These are phyloP conservation scores for Fusarium hostae DNA, from an alignment of 2,329 filamentous ascomycete species.

Conservation along the genomic window DNA sequence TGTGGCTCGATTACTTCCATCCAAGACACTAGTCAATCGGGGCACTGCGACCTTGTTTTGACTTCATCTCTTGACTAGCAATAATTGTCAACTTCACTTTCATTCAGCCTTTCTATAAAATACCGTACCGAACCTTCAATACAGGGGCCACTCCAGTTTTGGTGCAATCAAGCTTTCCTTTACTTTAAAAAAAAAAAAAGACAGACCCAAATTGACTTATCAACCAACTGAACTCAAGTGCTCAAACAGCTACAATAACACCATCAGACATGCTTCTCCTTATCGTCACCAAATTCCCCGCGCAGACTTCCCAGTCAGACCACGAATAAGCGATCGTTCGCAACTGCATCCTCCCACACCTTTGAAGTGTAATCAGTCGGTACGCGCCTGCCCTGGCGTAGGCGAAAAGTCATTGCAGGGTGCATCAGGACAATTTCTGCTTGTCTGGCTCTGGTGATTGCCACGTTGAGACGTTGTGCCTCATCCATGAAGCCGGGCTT, in stretches of 20 bases:
- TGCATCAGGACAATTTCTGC: slow-evolving; percentile 61
- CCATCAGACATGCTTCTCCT: background rate
- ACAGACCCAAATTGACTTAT: slow-evolving; percentile 17
- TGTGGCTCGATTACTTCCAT: slow-evolving; percentile 14
- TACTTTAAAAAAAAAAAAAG: background rate
- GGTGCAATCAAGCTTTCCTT: background rate
- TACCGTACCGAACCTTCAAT: background rate
- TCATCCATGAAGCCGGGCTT: slow-evolving; percentile 57
- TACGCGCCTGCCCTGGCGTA: slow-evolving; percentile 7
- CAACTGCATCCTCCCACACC: slow-evolving; percentile 48
- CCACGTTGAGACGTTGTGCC: slow-evolving; percentile 57
- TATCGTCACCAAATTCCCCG: background rate
- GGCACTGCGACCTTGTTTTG: slow-evolving; percentile 23
- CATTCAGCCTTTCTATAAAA: slow-evolving; percentile 8
- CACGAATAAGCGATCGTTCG: slow-evolving; percentile 37
- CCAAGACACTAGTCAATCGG: slow-evolving; percentile 5
- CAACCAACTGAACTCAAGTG: slow-evolving; percentile 6
- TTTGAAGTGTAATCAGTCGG: slow-evolving; percentile 43
- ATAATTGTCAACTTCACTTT: background rate
- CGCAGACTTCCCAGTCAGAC: slow-evolving; percentile 6
- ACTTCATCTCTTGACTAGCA: slow-evolving; percentile 17
- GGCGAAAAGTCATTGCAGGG: slow-evolving; percentile 47
- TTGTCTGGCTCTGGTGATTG: slow-evolving; percentile 57
- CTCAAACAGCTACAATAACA: slow-evolving; percentile 3
- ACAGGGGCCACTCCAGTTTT: background rate